A percentile compares a stretch with the other conserved stretches of the same genome.
These are phyloP conservation scores for Zymoseptoria pseudotritici DNA, from an alignment of 2,329 filamentous ascomycete species.

Conservation along the genomic window DNA sequence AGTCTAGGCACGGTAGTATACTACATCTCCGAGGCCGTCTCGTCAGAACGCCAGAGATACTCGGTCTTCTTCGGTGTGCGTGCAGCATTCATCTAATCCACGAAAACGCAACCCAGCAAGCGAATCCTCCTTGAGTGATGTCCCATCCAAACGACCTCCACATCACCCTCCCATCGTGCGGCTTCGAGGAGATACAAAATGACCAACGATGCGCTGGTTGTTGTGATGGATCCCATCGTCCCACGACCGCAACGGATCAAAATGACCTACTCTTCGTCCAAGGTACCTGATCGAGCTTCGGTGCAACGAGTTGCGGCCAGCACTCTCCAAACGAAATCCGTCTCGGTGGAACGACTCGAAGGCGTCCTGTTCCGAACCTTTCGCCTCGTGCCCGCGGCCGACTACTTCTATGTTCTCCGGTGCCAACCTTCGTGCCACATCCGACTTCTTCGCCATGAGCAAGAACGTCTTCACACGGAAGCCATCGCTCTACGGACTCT, in stretches of 20 bases:
- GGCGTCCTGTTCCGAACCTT: constrained; percentile 35
- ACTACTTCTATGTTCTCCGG: constrained; percentile 35
- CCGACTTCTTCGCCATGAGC: constrained; percentile 38
- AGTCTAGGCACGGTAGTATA: neutral
- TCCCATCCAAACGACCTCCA: constrained; percentile 1
- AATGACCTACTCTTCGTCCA: constrained; percentile 9
- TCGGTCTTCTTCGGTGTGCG: constrained; percentile 15
- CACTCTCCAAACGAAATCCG: constrained; percentile 21
- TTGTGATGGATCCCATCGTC: neutral
- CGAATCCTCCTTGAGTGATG: constrained; percentile 7
- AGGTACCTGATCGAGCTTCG: constrained; percentile 18
- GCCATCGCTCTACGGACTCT: constrained; percentile 33
- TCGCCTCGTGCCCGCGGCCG: constrained; percentile 34
- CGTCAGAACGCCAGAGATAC: constrained; percentile 3
- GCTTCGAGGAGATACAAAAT: constrained; percentile 10
- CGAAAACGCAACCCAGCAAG: constrained; percentile 1
- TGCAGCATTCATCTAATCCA: constrained; percentile 10
- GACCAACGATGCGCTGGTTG: neutral
- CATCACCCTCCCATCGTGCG: neutral
- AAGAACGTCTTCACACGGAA: constrained; percentile 35
- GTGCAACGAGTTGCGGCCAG: constrained; percentile 20
- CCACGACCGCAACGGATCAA: neutral
- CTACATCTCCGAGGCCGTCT: neutral
- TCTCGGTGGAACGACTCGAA: constrained; percentile 21
- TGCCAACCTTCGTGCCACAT: constrained; percentile 33